Base-by-base conservation (phyloP, 257 asterid species). In the Paulownia fortunei region DNA sequence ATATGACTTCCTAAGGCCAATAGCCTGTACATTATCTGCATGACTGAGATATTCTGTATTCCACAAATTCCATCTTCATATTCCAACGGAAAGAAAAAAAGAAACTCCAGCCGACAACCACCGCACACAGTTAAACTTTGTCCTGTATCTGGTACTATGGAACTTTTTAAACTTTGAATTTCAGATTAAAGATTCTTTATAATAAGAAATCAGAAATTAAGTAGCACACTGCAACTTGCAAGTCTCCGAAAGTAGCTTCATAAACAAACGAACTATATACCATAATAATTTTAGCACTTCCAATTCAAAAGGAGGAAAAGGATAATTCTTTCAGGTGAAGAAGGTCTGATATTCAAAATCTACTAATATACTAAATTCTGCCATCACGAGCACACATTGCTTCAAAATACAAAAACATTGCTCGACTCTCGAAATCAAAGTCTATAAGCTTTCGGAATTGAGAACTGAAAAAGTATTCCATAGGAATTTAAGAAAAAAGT, bases 1-100 rank as follows among this genome's bases (percentile, higher is more conserved):
- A 30, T 78, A 78, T 72, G 44, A 54, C 84, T 82, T 85, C n/a
- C 79, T 65, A 59, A 67, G 75, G 80, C 72, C 69, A 61, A 26
- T 55, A 79, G 23, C n/a, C 73, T 36, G 26, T 56, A 49, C 76
- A 63, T 60, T 71, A 79, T 82, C 79, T 77, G 73, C 64, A 24
- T 68, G 65, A 51, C 8, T 46, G 9, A 37, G 9, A 58, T 42
- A 66, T 66, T 76, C 65, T 34, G 69, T 68, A 73, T 70, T 78
- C 61, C 56, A 52, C 56, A 72, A 63, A 64, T 27, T 59, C 60
- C 72, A 60, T 30, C 44, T 67, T 44, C 54, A 68, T 26, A 36
- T 59, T 60, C 58, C 76, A 46, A 44, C 44, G 44, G 67, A 74
- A 72, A 39, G 75, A 26, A 11, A 44, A 26, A 8, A 18, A 10